Evolutionary conservation across 163 green algal species (phyloP), one percentile per base, ranked within the genome.

Genomic region (Scenedesmus sp.): DNA sequence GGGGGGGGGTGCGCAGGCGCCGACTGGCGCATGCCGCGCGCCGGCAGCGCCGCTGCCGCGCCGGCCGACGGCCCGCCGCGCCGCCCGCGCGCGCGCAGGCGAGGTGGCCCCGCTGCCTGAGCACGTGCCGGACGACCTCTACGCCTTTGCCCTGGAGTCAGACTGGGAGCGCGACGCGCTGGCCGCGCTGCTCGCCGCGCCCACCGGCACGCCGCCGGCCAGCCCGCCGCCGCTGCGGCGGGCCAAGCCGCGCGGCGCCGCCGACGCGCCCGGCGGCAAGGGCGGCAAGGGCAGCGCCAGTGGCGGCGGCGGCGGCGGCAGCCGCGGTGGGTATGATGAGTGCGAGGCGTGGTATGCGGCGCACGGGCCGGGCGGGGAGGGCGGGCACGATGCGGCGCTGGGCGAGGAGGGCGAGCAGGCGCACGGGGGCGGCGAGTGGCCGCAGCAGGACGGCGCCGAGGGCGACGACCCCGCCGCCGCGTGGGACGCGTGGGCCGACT

Each of bases 131-230:
- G 72, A 75, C n/a, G 84, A 89, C 44, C 51, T 89, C 6, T 87
- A 89, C 75, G 45, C 33, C 22, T 86, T 81, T 28, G 53, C 84
- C 20, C 60, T 89, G 36, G 54, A 31, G 1, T 74, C 17, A 18
- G 81, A 89, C 3, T 91, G 86, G 84, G 86, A 91, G 78, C 24
- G 78, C 39, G 10, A 85, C 47, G 83, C 83, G 1, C 65, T 88
- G 44, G 10, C 76, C 13, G 3, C 63, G 22, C 67, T 88, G 20
- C 72, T 75, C 39, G 53, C 70, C 36, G 75, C 75, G 34, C 82
- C 75, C 26, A 50, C 22, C 53, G 45, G 33, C 45, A 81, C 67
- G n/a, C 63, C 66, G 2, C 63, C 58, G 2, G 53, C 24, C 26
- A 80, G 77, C 69, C 50, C 53, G 50, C 28, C 44, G 50, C 34